Evolutionary conservation across 495 filamentous ascomycete species (phyloP).

Genomic region (Daldinia concentrica): DNA sequence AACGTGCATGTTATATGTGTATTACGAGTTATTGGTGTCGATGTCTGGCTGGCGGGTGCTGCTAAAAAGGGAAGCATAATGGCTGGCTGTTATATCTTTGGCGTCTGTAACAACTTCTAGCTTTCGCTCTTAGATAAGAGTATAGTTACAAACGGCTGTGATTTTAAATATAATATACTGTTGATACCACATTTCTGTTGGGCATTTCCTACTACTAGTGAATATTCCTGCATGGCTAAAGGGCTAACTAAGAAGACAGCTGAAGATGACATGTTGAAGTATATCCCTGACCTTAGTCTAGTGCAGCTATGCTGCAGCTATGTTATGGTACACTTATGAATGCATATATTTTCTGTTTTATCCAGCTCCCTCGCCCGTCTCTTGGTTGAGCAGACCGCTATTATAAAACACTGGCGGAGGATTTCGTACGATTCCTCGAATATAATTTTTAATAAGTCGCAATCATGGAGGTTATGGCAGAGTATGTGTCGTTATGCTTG

Average conservation of each 20-base stretch:
- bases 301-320: neutral
- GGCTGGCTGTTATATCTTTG: neutral
- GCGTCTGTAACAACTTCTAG: neutral
- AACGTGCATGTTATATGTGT: constrained; percentile 21
- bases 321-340: neutral
- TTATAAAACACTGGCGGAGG: too few species aligned
- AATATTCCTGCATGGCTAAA: neutral
- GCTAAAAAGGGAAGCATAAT: constrained; percentile 7
- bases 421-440: neutral
- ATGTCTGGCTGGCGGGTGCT: constrained; percentile 16
- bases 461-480: neutral
- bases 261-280: too few species aligned
- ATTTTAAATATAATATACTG: constrained; percentile 14
- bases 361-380: neutral
- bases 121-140: constrained; percentile 2
- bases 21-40: constrained; percentile 11
- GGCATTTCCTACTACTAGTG: neutral
- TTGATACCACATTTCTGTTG: constrained; percentile 16
- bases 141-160: neutral
- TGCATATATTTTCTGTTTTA: neutral
- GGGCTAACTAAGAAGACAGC: neutral
- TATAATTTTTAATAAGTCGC: neutral
- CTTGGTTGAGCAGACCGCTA: too few species aligned
- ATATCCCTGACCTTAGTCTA: too few species aligned
- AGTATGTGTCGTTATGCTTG: neutral